Conservation (phyloP, 306 rosid species). For the Carpinus viminea region DNA sequence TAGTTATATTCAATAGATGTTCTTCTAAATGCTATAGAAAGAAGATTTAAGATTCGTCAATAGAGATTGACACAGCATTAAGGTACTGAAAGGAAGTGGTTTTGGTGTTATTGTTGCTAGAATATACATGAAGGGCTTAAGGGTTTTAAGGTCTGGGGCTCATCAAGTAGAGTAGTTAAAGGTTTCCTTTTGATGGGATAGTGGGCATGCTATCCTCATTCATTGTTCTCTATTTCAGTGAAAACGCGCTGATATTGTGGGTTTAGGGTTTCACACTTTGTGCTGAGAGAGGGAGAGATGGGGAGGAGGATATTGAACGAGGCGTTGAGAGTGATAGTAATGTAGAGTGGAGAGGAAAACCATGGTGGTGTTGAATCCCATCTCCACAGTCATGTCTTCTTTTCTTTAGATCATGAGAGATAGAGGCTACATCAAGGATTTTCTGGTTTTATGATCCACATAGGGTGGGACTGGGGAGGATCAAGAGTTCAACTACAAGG, state of each 20-base stretch:
- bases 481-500: constrained; percentile 86
- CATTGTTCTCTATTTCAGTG: neutral
- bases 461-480: constrained; percentile 66
- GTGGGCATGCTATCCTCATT: neutral
- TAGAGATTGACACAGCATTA: neutral
- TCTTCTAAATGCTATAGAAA: neutral
- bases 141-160: neutral
- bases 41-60: neutral
- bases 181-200: neutral
- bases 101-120: neutral
- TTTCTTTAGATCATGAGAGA: constrained; percentile 81
- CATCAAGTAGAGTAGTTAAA: neutral
- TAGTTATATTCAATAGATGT: neutral
- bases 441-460: constrained; percentile 76
- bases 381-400: constrained; percentile 76
- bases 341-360: constrained; percentile 73
- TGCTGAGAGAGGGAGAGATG: constrained; percentile 35
- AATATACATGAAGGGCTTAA: constrained; percentile 4
- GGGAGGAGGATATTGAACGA: constrained; percentile 82
- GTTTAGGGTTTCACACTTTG: neutral
- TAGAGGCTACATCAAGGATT: constrained; percentile 83
- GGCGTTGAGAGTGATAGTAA: constrained; percentile 78
- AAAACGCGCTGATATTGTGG: neutral
- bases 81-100: neutral
- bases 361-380: constrained; percentile 68